Evolutionary conservation across 2,329 filamentous ascomycete genomes (phyloP).

Genomic region (Penicillium sp.): DNA sequence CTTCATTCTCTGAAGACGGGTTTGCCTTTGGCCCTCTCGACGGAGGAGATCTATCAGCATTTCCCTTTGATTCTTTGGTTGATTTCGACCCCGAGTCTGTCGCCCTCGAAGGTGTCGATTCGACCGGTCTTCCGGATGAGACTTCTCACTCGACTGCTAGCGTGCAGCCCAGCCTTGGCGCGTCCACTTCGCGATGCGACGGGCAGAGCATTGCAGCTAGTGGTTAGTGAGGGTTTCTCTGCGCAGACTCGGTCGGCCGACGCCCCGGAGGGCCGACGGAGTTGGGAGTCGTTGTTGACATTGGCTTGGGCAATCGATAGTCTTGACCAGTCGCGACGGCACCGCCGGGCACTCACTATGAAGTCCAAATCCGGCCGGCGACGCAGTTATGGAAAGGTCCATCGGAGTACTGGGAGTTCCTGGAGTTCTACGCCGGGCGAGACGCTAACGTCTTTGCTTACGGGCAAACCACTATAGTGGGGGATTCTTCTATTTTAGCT

Average conservation of each 20-base stretch:
- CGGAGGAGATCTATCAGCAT: conserved; percentile 47
- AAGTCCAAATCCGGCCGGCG: conserved; percentile 35
- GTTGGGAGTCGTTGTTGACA: conserved; percentile 46
- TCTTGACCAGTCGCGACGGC: conserved; percentile 37
- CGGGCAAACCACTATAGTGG: conserved; percentile 29
- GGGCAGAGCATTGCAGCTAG: conserved; percentile 51
- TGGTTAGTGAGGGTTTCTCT: conserved; percentile 42
- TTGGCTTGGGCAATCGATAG: conserved; percentile 45
- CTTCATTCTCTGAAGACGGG: conserved; percentile 70
- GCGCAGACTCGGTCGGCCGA: conserved; percentile 33
- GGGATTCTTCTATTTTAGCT: conserved; percentile 12
- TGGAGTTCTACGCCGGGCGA: conserved; percentile 34
- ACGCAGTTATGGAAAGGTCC: conserved; percentile 33
- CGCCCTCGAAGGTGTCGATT: conserved; percentile 41
- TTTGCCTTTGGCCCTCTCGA: conserved; percentile 66
- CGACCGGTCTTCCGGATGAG: conserved; percentile 49
- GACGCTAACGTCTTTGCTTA: conserved; percentile 30
- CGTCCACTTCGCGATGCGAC: conserved; percentile 52
- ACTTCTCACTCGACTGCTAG: conserved; percentile 49
- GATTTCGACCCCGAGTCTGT: conserved; percentile 51
- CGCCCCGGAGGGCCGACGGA: conserved; percentile 30
- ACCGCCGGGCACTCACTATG: conserved; percentile 19
- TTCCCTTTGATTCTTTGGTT: conserved; percentile 54
- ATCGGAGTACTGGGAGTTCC: conserved; percentile 39
- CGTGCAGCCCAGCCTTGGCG: conserved; percentile 52